These are phyloP conservation scores for Alternaria ventricosa DNA, from an alignment of 2,329 filamentous ascomycete species.

Conservation along the genomic window DNA sequence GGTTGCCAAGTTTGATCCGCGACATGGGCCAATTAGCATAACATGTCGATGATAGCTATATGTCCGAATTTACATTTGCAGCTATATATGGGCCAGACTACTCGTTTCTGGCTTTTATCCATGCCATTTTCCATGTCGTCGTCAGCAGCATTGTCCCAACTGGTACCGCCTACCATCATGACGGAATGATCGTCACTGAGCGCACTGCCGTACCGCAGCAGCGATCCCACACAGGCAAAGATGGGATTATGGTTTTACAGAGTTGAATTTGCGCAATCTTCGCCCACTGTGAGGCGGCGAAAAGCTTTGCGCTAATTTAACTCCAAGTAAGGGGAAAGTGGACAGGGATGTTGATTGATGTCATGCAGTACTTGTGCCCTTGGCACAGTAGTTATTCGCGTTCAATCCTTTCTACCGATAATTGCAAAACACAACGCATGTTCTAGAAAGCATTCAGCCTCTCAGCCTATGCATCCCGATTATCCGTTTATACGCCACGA, in stretches of 20 bases:
- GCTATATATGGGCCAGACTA: conserved; percentile 3
- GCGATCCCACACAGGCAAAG: background rate
- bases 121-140: background rate
- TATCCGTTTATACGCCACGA: conserved; percentile 12
- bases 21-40: background rate
- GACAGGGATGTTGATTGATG: conserved; percentile 12
- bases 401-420: background rate
- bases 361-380: conserved; percentile 2
- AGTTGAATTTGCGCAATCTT: conserved; percentile 15
- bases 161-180: background rate
- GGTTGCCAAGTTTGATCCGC: background rate
- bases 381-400: background rate
- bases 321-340: conserved; percentile 14
- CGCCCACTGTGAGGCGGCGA: conserved; percentile 11
- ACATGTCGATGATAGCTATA: conserved; percentile 1
- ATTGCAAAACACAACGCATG: background rate
- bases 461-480: conserved; percentile 13
- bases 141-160: background rate
- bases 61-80: background rate
- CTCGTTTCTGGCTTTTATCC: background rate
- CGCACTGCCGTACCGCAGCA: background rate
- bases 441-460: conserved; percentile 6
- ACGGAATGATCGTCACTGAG: background rate
- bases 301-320: conserved; percentile 14
- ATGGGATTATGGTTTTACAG: background rate